These are phyloP conservation scores for Melampsora americana DNA, from an alignment of 1,284 basidiomycete species.

Conservation along the genomic window DNA sequence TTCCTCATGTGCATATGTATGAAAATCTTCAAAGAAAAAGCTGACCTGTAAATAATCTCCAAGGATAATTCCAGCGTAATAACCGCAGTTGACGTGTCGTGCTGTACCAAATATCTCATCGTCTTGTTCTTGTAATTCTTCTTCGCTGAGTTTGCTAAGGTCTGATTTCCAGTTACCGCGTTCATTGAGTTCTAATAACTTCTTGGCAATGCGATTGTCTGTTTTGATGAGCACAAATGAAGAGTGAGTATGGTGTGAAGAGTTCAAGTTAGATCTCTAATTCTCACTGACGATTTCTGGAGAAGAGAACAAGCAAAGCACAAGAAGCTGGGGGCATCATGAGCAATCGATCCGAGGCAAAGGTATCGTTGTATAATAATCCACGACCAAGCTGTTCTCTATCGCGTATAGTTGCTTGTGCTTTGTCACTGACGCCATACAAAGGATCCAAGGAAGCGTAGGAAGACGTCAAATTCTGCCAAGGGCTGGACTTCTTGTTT, in stretches of 20 bases:
- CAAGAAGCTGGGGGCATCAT: slow-evolving; percentile 41
- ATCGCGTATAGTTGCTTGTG: slow-evolving; percentile 29
- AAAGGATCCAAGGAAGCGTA: slow-evolving; percentile 35
- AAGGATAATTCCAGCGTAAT: slow-evolving; percentile 57
- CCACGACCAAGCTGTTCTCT: slow-evolving; percentile 28
- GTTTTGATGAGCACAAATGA: not conserved
- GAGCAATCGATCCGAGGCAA: slow-evolving; percentile 38
- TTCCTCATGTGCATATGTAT: not conserved
- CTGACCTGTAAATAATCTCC: slow-evolving; percentile 38
- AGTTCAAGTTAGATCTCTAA: not conserved
- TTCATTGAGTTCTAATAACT: slow-evolving; percentile 37
- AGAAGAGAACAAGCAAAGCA: slow-evolving; percentile 36
- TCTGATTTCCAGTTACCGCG: slow-evolving; percentile 26
- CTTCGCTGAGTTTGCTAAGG: slow-evolving; percentile 54
- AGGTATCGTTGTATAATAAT: slow-evolving; percentile 36
- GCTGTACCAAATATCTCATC: slow-evolving; percentile 73
- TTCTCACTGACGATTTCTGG: slow-evolving; percentile 31
- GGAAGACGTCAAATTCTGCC: slow-evolving; percentile 40
- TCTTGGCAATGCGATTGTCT: slow-evolving; percentile 40
- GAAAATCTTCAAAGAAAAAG: not conserved
- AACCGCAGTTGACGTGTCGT: slow-evolving; percentile 69
- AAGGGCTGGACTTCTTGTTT: not conserved
- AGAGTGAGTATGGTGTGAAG: not conserved
- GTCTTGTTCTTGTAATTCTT: slow-evolving; percentile 55
- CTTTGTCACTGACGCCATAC: slow-evolving; percentile 18